Base-by-base conservation (phyloP, 2,329 filamentous ascomycete species). In the Penicillium sp. region DNA sequence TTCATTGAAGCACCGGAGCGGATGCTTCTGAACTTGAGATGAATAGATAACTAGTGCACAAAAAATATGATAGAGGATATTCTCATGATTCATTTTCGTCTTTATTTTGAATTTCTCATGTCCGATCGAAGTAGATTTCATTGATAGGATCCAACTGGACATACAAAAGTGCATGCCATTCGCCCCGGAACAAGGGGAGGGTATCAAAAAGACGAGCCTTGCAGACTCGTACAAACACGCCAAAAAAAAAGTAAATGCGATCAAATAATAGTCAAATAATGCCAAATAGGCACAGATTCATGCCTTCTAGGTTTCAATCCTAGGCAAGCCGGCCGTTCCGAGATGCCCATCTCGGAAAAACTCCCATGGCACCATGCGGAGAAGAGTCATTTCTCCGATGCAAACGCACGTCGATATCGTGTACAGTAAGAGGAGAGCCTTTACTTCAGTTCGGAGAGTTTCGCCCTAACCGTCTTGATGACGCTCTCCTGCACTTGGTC, bases 21-120 rank as follows among this genome's bases (percentile, higher is more conserved):
- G 50, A 96, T 97, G 91, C 78, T 97, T 58, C 81, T 96, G 71
- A 87, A 89, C 69, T 74, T 97, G 69, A 81, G 85, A 73, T 96
- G 79, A 78, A 49, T 45, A 54, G 47, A 49, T 24, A 29, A 24
- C 6, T 9, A 4, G 6, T 20, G 26, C 26, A 42, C 29, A 42
- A 6, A n/a, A 39, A 18, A 47, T 27, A 27, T n/a, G 3, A 37
- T 47, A 39, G 15, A 44, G 7, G 36, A 42, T 40, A 12, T 40
- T 40, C 21, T 26, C 6, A 17, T 40, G 7, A 26, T 15, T 26
- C 4, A n/a, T n/a, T n/a, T n/a, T n/a, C n/a, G n/a, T n/a, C n/a
- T 18, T 3, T 18, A 37, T 21, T 37, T 18, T 3, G 7, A 9
- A 37, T n/a, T 40, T 17, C 12, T 42, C 24, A 13, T 29, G 17